These are phyloP conservation scores for Trichoderma sp. DNA, from an alignment of 2,329 filamentous ascomycete species.

Conservation along the genomic window DNA sequence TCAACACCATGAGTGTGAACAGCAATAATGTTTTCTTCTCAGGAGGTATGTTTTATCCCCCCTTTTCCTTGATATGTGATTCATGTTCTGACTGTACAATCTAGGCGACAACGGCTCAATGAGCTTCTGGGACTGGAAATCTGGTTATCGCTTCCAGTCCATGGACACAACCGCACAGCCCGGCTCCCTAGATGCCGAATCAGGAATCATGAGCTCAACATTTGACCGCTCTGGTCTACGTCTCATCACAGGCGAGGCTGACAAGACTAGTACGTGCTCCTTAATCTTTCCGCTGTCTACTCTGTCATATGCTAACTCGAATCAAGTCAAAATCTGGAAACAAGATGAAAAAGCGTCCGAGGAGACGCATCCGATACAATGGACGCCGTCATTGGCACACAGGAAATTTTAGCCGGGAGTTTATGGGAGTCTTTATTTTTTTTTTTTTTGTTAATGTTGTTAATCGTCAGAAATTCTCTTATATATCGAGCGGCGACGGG, in stretches of 20 bases:
- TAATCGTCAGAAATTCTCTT: neutral
- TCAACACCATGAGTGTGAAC: constrained; percentile 91
- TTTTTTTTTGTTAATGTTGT: neutral
- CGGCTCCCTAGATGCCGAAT: constrained; percentile 88
- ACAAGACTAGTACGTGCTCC: constrained; percentile 73
- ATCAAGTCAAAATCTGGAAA: constrained; percentile 87
- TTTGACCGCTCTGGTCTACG: constrained; percentile 88
- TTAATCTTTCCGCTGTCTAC: too few species aligned
- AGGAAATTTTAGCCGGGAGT: constrained; percentile 62
- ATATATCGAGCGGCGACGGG: neutral
- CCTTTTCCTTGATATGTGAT: too few species aligned
- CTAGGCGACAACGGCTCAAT: constrained; percentile 86
- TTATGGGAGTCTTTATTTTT: neutral
- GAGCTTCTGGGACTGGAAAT: constrained; percentile 99
- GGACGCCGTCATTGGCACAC: constrained; percentile 77
- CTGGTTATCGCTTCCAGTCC: constrained; percentile 85
- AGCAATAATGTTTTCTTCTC: constrained; percentile 94
- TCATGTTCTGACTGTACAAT: neutral
- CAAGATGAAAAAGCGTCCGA: constrained; percentile 86
- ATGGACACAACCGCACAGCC: constrained; percentile 91
- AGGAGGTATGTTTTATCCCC: constrained; percentile 51
- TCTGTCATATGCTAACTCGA: neutral
- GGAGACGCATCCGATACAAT: constrained; percentile 87
- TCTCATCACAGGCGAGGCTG: constrained; percentile 89
- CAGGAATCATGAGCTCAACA: constrained; percentile 89